Percentiles rank a stretch among this genome's conserved stretches.
Evolutionary conservation across 2,329 filamentous ascomycete species (phyloP).

Genomic region (Fusarium nygamai): DNA sequence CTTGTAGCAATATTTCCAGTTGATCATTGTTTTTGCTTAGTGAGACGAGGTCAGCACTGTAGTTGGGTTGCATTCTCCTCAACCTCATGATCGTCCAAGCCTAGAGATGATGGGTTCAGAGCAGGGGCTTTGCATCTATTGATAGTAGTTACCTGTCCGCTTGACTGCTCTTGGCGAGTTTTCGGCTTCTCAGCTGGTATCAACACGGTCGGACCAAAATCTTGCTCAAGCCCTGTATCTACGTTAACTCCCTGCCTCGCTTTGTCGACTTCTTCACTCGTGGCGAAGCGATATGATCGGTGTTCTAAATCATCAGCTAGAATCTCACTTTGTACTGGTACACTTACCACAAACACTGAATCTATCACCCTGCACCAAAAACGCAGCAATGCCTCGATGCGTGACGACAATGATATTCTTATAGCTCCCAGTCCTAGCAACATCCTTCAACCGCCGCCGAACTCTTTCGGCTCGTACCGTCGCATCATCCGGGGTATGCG

Average conservation of each 20-base stretch:
- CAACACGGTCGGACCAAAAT: constrained; percentile 33
- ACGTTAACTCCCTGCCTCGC: constrained; percentile 17
- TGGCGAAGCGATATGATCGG: constrained; percentile 29
- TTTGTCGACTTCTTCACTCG: neutral
- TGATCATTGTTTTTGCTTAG: constrained; percentile 2
- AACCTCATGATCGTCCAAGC: neutral
- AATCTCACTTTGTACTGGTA: accelerated
- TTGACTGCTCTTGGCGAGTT: neutral
- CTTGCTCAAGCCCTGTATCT: constrained; percentile 23
- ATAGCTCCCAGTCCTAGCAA: constrained; percentile 15
- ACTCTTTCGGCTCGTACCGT: constrained; percentile 34
- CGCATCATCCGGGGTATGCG: constrained; percentile 22
- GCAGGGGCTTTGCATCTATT: neutral
- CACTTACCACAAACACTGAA: constrained; percentile 35
- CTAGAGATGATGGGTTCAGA: neutral
- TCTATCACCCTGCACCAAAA: constrained; percentile 27
- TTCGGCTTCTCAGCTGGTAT: neutral
- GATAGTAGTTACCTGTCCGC: neutral
- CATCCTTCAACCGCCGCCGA: constrained; percentile 9
- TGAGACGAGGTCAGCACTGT: constrained; percentile 5
- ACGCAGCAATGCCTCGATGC: constrained; percentile 36
- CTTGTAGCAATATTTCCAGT: neutral
- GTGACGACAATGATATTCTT: constrained; percentile 32
- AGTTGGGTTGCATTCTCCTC: neutral
- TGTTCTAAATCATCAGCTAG: constrained; percentile 11